Conservation (phyloP, 805 yeast species). For the Barnettozyma salicaria region DNA sequence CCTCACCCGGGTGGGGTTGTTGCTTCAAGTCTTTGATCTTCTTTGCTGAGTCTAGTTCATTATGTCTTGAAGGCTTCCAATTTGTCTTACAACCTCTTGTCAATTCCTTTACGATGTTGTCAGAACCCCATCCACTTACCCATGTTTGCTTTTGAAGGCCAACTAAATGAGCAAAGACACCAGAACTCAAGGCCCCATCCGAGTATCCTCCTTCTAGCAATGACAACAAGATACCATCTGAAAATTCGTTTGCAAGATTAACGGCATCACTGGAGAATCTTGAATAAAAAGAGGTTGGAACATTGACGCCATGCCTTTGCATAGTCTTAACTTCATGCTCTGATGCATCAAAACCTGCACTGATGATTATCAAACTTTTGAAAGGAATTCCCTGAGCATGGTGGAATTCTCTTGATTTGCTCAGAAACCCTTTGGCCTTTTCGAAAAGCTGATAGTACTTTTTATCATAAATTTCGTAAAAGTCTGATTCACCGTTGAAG, state of each 20-base stretch:
- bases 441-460: conserved; percentile 56
- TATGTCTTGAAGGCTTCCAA: conserved; percentile 55
- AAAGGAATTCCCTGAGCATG: conserved; percentile 31
- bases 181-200: conserved; percentile 73
- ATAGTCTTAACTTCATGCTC: conserved; percentile 77
- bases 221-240: conserved; percentile 58
- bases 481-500: conserved; percentile 59
- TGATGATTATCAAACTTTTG: conserved; percentile 58
- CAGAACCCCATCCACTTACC: conserved; percentile 61
- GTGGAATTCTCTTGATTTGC: conserved; percentile 33
- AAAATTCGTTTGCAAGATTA: conserved; percentile 56
- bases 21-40: not conserved
- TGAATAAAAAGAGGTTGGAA: conserved; percentile 75
- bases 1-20: conserved; percentile 34
- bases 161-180: conserved; percentile 70
- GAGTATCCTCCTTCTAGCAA: conserved; percentile 84
- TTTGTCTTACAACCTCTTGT: conserved; percentile 60
- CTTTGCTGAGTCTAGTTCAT: not conserved
- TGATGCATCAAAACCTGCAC: conserved; percentile 87
- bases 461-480: conserved; percentile 52
- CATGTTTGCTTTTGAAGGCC: conserved; percentile 58
- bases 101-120: conserved; percentile 56
- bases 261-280: conserved; percentile 67
- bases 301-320: conserved; percentile 80
- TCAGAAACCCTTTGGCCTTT: conserved; percentile 61